Base-by-base conservation (phyloP, 805 yeast genomes). In the Priceomyces castillae region DNA sequence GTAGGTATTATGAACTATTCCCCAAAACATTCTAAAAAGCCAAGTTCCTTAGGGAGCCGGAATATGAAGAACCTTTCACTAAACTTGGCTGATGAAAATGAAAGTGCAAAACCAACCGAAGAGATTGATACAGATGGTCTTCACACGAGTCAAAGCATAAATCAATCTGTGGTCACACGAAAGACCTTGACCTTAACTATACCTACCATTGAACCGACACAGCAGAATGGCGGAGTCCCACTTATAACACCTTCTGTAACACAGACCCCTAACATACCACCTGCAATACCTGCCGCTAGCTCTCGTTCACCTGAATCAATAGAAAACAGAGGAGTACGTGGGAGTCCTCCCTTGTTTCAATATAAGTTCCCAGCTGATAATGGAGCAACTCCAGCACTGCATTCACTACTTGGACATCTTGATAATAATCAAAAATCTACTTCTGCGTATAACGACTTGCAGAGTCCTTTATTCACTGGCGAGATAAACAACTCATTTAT, bases 1-100 rank as follows among this genome's bases (percentile, higher is more conserved):
- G 33, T 25, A 18, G 57, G 56, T 7, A 39, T 48, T 12, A 55
- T 68, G 51, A 68, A 67, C 56, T 67, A 65, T 47, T 63, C 69
- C 12, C 72, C 74, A 3, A 62, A 64, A 41, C 72, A 66, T 41
- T 52, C 64, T n/a, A 56, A 64, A 26, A 58, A 61, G 41, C 59
- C 64, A 9, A 54, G 59, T 37, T 51, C 61, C 30, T 54, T 61
- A 26, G 51, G 57, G 31, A 46, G 34, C 17, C 51, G 71, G 44
- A 69, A 68, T 50, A 66, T 64, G 63, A 69, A 70, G 54, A 64
- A 63, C 41, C 51, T 71, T 34, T 62, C 64, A 44, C 58, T 70
- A 37, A 64, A 67, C 45, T 48, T 63, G 19, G 49, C 42, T 7
- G 31, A 37, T 19, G 46, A 39, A 18, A 34, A 22, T 34, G 37